Evolutionary conservation across 176 grass and related monocot genomes (phyloP), one percentile per base, ranked within the genome.

Genomic region (Triticum monococcum): DNA sequence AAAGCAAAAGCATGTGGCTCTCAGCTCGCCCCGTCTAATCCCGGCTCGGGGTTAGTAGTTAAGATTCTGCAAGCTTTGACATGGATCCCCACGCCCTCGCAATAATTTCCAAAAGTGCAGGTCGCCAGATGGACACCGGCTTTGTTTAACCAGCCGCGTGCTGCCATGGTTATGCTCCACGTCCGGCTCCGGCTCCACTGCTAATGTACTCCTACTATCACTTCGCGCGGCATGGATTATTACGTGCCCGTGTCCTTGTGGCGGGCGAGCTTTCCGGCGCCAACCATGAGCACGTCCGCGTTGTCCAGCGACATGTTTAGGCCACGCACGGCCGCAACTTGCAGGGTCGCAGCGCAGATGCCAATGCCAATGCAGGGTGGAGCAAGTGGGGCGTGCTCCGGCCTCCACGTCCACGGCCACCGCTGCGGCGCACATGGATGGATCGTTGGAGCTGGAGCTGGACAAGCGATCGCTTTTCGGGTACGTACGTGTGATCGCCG

Each of bases 391-490:
- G 33, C 32, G 77, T 8, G 77, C 25, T 62, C 52, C 50, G 20
- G 50, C 30, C 4, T 59, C 56, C 75, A 60, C 32, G 60, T 46
- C 83, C 72, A 36, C 61, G 13, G 73, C 73, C 83, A 75, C 72
- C 83, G 62, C 28, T 37, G 0, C 26, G 56, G 56, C 6, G 81
- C 67, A n/a, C 52, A 62, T 59, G 40, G 17, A 22, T 7, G 28
- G 22, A 74, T 43, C 0, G 68, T 24, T 31, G 5, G 1, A 36
- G n/a, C 20, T 31, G 32, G 0, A 36, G n/a, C 20, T 46, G 64
- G 86, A 83, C 79, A 83, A 83, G 20, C 23, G 61, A 83, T 9
- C 79, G 25, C 79, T 88, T 83, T 88, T 69, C 60, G 45, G 70
- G 86, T 41, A 23, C 68, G 86, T 41, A 23, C 68, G 3, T 23